These are phyloP conservation scores for Chrysopogon serrulatus DNA, from an alignment of 176 grass and related monocot genomes.

Conservation along the genomic window DNA sequence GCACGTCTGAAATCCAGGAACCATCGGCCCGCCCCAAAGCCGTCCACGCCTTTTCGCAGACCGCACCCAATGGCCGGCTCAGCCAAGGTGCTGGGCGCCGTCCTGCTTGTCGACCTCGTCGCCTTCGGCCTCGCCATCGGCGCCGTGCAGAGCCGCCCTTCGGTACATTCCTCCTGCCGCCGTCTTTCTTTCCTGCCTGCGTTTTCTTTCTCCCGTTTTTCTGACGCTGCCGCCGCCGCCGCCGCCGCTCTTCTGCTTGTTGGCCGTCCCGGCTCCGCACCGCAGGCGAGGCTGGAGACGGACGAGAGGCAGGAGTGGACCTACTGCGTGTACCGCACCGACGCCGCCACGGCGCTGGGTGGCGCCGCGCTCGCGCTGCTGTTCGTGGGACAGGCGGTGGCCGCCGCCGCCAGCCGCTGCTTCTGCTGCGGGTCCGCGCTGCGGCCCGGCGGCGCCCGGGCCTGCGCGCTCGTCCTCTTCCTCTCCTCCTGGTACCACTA, in stretches of 20 bases:
- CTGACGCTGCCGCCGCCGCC: background rate
- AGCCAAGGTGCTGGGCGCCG: conserved; percentile 36
- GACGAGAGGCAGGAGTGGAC: conserved; percentile 63
- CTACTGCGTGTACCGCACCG: conserved; percentile 77
- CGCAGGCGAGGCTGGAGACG: conserved; percentile 57
- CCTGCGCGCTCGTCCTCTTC: conserved; percentile 73
- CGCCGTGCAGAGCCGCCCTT: conserved; percentile 67
- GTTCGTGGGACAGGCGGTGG: conserved; percentile 58
- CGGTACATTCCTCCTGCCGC: conserved; percentile 16
- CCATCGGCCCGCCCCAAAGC: background rate
- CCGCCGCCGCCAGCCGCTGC: conserved; percentile 60
- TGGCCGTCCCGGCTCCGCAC: conserved; percentile 1
- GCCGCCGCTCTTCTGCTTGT: background rate
- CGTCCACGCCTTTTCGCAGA: background rate
- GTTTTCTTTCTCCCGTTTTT: background rate
- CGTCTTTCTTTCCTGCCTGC: too few species aligned
- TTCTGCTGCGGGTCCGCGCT: conserved; percentile 77
- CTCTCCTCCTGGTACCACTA: conserved; percentile 61
- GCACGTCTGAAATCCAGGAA: background rate
- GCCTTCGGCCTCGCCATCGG: conserved; percentile 82
- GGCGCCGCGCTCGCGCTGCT: conserved; percentile 64
- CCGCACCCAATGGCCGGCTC: conserved; percentile 55
- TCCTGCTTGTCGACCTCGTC: conserved; percentile 52
- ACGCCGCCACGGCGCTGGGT: conserved; percentile 67
- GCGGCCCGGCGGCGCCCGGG: conserved; percentile 63